Evolutionary conservation across 768 basidiomycete species (phyloP), one percentile per base, ranked within the genome.

Genomic region (Auricularia cornea): DNA sequence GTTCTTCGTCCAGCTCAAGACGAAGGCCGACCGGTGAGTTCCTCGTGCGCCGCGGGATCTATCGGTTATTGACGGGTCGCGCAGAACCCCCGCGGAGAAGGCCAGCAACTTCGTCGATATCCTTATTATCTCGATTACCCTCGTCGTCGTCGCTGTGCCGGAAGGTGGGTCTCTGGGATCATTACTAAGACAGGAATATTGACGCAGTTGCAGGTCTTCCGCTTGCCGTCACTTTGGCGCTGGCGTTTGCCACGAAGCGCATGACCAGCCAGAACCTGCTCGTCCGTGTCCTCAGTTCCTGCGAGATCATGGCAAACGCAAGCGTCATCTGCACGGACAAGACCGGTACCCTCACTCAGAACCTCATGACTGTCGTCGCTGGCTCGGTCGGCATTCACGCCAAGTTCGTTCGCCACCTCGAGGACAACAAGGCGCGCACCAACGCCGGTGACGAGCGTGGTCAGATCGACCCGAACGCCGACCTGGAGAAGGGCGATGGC

Each of bases 251-350:
- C 0, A 99, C 97, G 57, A 94, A 91, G 70, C 88, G 96, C n/a
- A 98, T 98, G 97, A 92, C 95, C 10, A 83, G 88, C 70, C 90
- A 94, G 75, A 97, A 97, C 61, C 80, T 98, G 0, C 85, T 99
- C 51, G 97, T 98, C 32, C 94, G 96, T 62, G 92, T 98, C 3
- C 84, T 99, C 35, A 92, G 92, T 6, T 94, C 94, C 14, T 98
- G 96, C 75, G 97, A 99, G 77, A 98, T 94, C 0, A 98, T 98
- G 96, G 96, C 92, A 26, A 98, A 98, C 69, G 92, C 96, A 3
- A 95, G 90, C 26, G 94, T 98, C 64, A 84, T 98, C 3, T 94
- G 93, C 76, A 95, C 94, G 16, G 94, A 95, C 80, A 95, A 96
- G 78, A 96, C 94, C 2, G 96, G 96, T 40, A 98, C 96, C 10